A percentile compares a stretch with the other conserved stretches of the same genome.
These are phyloP conservation scores for Phytophthora hybrid DNA, from an alignment of 352 stramenopile genomes.

Conservation along the genomic window DNA sequence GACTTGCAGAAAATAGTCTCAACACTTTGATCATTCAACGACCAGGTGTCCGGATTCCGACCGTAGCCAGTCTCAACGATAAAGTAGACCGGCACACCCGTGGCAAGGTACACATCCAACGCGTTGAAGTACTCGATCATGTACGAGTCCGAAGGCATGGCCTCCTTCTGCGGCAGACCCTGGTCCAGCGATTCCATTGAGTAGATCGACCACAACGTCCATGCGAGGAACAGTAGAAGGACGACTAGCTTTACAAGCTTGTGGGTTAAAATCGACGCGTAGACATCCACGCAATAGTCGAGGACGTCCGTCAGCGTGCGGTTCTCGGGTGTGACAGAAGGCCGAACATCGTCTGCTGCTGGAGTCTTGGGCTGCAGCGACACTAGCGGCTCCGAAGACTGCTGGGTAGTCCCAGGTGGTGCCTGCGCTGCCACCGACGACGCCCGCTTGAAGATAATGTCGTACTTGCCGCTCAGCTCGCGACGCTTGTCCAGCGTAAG, in stretches of 20 bases:
- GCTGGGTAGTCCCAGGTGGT: conserved; percentile 22
- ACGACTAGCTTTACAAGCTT: conserved; percentile 64
- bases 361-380: conserved; percentile 43
- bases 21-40: conserved; percentile 53
- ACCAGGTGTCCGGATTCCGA: conserved; percentile 59
- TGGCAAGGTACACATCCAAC: conserved; percentile 64
- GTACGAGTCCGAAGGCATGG: conserved; percentile 74
- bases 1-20: conserved; percentile 67
- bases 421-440: conserved; percentile 24
- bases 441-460: conserved; percentile 55
- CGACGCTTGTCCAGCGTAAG: conserved; percentile 70
- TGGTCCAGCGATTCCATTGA: conserved; percentile 63
- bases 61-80: conserved; percentile 66
- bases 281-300: conserved; percentile 54
- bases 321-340: conserved; percentile 25
- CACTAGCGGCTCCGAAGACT: conserved; percentile 34
- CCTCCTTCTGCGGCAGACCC: conserved; percentile 63
- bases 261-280: conserved; percentile 55
- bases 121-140: conserved; percentile 74
- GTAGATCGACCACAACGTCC: conserved; percentile 61
- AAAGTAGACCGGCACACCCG: conserved; percentile 68
- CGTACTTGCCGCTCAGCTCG: conserved; percentile 61
- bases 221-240: conserved; percentile 54
- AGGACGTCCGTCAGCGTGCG: conserved; percentile 37
- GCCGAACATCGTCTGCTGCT: conserved; percentile 21